phyloP scores from a whole-genome alignment of 257 asterid species.

The Verbena officinalis region DNA sequence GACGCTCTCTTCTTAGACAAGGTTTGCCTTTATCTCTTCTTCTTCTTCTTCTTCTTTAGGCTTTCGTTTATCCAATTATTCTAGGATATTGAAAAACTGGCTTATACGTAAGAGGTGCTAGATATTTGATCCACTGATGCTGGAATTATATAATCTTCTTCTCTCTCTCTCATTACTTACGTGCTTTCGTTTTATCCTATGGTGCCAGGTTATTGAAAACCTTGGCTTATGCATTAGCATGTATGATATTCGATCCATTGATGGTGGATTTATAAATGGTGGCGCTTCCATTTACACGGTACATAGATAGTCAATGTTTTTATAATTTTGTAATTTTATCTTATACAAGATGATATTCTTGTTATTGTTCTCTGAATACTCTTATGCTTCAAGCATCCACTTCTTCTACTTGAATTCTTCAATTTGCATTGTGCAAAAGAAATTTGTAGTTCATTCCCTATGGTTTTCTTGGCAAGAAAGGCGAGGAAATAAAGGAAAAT shows the following conservation, averaged over 20 bases:
- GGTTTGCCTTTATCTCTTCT: constrained; percentile 37
- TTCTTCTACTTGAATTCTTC: background rate
- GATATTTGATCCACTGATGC: no score
- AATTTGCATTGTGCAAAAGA: background rate
- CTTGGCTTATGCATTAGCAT: constrained; percentile 75
- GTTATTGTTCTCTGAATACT: background rate
- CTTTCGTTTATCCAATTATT: no score
- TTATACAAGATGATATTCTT: background rate
- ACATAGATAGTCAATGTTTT: constrained; percentile 8
- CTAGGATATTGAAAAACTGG: no score
- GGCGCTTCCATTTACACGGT: constrained; percentile 96
- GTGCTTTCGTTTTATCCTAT: background rate
- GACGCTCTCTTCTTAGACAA: constrained; percentile 74
- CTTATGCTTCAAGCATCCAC: background rate
- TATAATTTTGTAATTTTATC: no score
- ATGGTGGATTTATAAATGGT: constrained; percentile 80
- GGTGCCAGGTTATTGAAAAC: constrained; percentile 61
- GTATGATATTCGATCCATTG: constrained; percentile 68
- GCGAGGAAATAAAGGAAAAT: background rate
- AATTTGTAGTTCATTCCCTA: background rate
- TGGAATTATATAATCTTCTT: background rate
- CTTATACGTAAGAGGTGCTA: no score
- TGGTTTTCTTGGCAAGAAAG: background rate
- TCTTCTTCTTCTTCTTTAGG: background rate
- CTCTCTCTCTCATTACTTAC: constrained; percentile 1